Evolutionary conservation across 2,329 filamentous ascomycete genomes (phyloP).

Genomic region (Magnaporthales sp.): DNA sequence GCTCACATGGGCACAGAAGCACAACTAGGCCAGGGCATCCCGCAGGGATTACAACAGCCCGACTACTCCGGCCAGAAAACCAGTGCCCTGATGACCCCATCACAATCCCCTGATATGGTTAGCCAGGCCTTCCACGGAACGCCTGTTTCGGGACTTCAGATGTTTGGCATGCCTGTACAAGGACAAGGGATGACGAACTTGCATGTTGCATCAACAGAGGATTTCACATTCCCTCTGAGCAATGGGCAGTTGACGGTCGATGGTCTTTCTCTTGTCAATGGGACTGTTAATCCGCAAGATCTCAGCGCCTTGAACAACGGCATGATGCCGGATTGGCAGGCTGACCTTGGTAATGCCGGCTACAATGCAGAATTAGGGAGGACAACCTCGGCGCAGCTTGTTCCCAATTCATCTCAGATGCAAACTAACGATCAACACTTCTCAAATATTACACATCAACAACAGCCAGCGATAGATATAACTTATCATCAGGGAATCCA

Average conservation of each 20-base stretch:
- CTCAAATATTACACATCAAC: neutral
- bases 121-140: neutral
- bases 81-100: neutral
- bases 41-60: conserved; percentile 5
- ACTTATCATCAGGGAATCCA: no score
- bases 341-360: neutral
- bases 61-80: neutral
- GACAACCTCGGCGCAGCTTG: neutral
- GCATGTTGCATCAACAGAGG: neutral
- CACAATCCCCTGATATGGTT: neutral
- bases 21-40: neutral
- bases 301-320: neutral
- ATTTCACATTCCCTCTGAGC: neutral
- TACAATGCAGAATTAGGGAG: neutral
- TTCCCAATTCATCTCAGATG: neutral
- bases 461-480: neutral
- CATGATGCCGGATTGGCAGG: neutral
- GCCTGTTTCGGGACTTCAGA: neutral
- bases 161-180: neutral
- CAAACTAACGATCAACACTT: neutral
- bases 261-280: neutral
- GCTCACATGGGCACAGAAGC: neutral
- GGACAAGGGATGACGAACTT: neutral
- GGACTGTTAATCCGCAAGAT: neutral
- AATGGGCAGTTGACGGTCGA: neutral